Base-by-base conservation (phyloP, 192 early-diverging fungal species). In the Coemansia nantahalensis region DNA sequence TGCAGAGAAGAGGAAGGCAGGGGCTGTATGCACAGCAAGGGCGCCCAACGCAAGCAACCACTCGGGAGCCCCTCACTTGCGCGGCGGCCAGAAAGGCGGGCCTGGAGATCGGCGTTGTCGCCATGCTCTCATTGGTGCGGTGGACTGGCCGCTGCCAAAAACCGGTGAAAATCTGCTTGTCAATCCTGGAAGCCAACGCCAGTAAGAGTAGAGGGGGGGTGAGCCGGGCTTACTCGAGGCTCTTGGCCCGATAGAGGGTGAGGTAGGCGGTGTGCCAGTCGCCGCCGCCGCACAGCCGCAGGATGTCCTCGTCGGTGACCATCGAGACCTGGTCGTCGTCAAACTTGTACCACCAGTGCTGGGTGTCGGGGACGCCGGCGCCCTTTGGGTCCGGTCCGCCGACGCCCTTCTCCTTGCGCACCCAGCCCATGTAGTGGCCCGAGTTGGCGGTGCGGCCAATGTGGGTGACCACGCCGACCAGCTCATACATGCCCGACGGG, bases 341-440 rank as follows among this genome's bases (percentile, higher is more conserved):
- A 67, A 90, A 97, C 59, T 95, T 93, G 77, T 84, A 78, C 88
- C 88, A 90, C 88, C 88, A 90, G 54, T 69, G 61, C 57, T 56
- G 57, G 6, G 65, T 65, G 17, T 69, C 73, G 3, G 67, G 53
- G 11, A 48, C n/a, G 12, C 46, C 48, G 17, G 34, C 49, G n/a
- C 43, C 46, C 6, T 45, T 79, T 46, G 61, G 86, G 69, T 67
- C 65, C 9, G 68, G 52, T 2, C 69, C 61, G 32, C 74, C 52
- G 17, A 77, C 65, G 16, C 63, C 58, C 39, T 81, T 84, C 2
- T 77, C 82, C 54, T 88, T 87, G 54, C 88, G 88, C 4, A 88
- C 87, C 96, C 96, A 98, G 15, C 83, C 94, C 61, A 98, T 96
- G 43, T 97, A 97, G 65, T 89, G 89, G 41, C 93, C 94, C 28